Base-by-base conservation (phyloP, 257 asterid species). In the Nyctanthes arbortristis region DNA sequence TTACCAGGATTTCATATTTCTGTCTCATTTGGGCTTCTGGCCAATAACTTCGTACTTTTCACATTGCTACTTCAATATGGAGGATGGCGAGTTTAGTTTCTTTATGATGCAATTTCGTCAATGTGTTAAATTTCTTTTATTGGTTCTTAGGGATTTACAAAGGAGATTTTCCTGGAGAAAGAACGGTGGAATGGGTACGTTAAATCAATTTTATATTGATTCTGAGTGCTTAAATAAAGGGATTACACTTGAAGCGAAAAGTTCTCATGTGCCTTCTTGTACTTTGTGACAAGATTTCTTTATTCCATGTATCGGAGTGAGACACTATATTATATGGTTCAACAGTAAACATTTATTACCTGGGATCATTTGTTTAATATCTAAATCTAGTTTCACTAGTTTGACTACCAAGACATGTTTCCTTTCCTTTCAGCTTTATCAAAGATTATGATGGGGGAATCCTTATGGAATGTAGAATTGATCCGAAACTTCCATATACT, bases 381-480 rank as follows among this genome's bases (percentile, higher is more conserved):
- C 37, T 39, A 36, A 29, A 25, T 71, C 52, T 20, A 35, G 18
- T 30, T 63, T 71, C 47, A 22, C 36, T 20, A 27, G 9, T 52
- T 52, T 52, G 59, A 20, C 59, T 10, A 59, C 36, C 31, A 64
- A 55, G 68, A 67, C 10, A 65, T 29, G 56, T 73, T 24, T 68
- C 39, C 43, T 61, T 63, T 71, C 49, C 65, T 65, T 69, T 69
- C 84, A 91, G 99, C 64, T 91, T 86, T 68, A 94, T 94, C 60
- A 94, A 94, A 82, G 99, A 94, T 77, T 94, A 94, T 49, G 99
- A 94, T 58, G 99, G 99, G 52, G 99, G 97, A 59, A 84, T 91
- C 76, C 99, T 94, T 74, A 94, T 94, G 99, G 99, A 94, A 80
- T 94, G 99, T 82, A 90, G 79, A 78, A 94, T 94, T 52, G 96